Evolutionary conservation across 306 rosid genomes (phyloP).

Genomic region (Sophora flavescens): DNA sequence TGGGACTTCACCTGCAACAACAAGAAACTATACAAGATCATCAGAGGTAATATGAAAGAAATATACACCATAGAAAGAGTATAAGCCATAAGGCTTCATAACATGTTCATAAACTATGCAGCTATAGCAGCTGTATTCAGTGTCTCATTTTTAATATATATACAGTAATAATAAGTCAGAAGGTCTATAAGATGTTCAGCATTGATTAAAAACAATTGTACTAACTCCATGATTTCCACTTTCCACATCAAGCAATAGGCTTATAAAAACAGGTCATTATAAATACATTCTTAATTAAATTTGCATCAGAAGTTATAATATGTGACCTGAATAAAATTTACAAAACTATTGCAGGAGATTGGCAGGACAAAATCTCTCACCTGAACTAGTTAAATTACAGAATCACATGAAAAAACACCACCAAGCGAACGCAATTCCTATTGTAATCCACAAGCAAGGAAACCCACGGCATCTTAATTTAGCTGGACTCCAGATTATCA

Average conservation of each 20-base stretch:
- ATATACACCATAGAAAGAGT: background rate
- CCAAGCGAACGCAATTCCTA: conserved; percentile 85
- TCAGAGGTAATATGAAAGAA: conserved; percentile 30
- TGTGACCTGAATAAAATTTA: background rate
- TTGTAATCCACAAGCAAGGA: conserved; percentile 67
- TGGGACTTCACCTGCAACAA: conserved; percentile 51
- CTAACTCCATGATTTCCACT: conserved; percentile 11
- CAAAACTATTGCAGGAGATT: conserved; percentile 1
- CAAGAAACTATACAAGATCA: conserved; percentile 27
- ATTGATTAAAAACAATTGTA: conserved; percentile 9
- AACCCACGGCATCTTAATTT: conserved; percentile 93
- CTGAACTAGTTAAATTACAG: conserved; percentile 71
- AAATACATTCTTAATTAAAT: conserved; percentile 5
- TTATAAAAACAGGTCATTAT: background rate
- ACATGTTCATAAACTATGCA: no score
- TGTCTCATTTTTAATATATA: no score
- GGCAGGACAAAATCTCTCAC: conserved; percentile 54
- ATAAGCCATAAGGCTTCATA: no score
- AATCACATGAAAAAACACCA: conserved; percentile 91
- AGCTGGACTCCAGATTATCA: conserved; percentile 52
- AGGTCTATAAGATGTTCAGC: background rate
- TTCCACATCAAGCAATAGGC: conserved; percentile 18
- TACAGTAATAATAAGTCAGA: no score
- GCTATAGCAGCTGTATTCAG: no score
- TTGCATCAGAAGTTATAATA: background rate